These are phyloP conservation scores for Neocucurbitaria cava DNA, from an alignment of 2,329 filamentous ascomycete genomes.

Conservation along the genomic window DNA sequence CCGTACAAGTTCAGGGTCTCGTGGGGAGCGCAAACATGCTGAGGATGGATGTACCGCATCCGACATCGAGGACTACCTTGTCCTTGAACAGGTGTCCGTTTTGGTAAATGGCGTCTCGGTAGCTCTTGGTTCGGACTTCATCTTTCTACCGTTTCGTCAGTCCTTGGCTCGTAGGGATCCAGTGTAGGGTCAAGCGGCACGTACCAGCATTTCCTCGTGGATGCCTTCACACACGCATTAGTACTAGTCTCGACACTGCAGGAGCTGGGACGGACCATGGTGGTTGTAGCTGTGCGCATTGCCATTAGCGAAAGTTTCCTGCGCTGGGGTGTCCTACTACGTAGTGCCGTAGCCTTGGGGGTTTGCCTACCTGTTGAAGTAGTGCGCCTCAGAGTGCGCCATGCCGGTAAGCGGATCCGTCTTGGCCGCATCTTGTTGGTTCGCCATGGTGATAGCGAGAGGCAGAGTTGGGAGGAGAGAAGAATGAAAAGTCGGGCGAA, in stretches of 20 bases:
- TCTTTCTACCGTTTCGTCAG: constrained; percentile 73
- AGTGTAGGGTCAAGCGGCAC: constrained; percentile 48
- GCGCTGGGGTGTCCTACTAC: no score
- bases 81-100: constrained; percentile 94
- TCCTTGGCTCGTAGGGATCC: constrained; percentile 3
- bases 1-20: constrained; percentile 15
- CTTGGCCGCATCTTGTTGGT: constrained; percentile 33
- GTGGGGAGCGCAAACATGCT: constrained; percentile 77
- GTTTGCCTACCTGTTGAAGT: constrained; percentile 86
- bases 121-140: constrained; percentile 94
- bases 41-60: constrained; percentile 95
- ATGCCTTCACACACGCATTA: constrained; percentile 70
- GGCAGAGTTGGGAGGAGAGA: constrained; percentile 5
- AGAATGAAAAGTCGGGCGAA: constrained; percentile 7
- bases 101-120: constrained; percentile 97
- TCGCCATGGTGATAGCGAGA: constrained; percentile 29
- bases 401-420: constrained; percentile 66
- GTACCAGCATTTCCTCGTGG: constrained; percentile 97
- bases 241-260: constrained; percentile 42
- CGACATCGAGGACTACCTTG: constrained; percentile 94
- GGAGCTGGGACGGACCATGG: constrained; percentile 73
- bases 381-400: constrained; percentile 96
- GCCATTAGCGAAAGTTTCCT: constrained; percentile 46
- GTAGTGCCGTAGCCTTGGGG: constrained; percentile 24
- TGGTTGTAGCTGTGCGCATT: constrained; percentile 81